These are phyloP conservation scores for Apiosordaria backusii DNA, from an alignment of 495 filamentous ascomycete species.

Conservation along the genomic window DNA sequence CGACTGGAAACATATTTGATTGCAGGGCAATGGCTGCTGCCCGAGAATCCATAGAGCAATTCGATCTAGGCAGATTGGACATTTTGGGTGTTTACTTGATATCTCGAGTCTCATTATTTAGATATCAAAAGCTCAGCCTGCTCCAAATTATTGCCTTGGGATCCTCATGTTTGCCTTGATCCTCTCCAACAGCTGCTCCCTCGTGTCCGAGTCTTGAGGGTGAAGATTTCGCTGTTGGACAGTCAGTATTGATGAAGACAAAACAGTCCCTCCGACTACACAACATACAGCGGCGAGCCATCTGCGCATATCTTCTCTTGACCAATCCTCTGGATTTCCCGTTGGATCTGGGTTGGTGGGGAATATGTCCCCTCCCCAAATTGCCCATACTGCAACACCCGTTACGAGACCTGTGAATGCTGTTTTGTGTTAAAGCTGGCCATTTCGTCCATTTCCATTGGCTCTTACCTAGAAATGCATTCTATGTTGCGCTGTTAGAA, in stretches of 20 bases:
- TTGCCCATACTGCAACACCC: conserved; percentile 75
- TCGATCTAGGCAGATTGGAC: neutral
- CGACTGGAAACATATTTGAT: neutral
- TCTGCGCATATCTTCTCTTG: conserved; percentile 62
- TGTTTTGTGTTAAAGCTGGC: conserved; percentile 21
- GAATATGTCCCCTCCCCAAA: conserved; percentile 80
- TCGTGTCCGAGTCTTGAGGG: conserved; percentile 60
- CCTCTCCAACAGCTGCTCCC: conserved; percentile 73
- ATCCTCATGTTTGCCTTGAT: conserved; percentile 73
- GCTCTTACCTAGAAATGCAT: conserved; percentile 53
- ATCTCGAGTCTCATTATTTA: neutral
- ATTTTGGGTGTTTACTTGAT: neutral
- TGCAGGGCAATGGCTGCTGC: neutral
- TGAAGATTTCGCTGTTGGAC: conserved; percentile 64
- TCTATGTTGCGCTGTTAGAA: conserved; percentile 33
- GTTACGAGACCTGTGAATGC: conserved; percentile 81
- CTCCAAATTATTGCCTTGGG: conserved; percentile 26
- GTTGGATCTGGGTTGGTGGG: conserved; percentile 68
- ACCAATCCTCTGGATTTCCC: conserved; percentile 75
- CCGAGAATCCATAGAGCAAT: neutral
- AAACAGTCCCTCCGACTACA: neutral
- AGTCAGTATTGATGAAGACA: conserved; percentile 6
- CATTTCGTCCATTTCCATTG: too few species aligned
- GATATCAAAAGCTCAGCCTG: neutral
- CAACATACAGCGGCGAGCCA: conserved; percentile 72